Base-by-base conservation (phyloP, 129 eudicot species). In the Artemisia annua region DNA sequence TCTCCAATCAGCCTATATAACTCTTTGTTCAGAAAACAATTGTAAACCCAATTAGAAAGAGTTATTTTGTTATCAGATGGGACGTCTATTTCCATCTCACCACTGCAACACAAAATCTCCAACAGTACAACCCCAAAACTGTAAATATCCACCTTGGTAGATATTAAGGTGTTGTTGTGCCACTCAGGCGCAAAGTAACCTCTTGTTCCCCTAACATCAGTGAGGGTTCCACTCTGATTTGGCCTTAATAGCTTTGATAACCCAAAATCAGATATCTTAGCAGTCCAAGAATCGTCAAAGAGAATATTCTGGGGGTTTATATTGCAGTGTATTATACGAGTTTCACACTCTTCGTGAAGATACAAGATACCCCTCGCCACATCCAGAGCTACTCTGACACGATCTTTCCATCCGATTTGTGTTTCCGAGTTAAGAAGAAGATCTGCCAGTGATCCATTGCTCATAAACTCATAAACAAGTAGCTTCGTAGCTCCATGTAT, bases 111-210 rank as follows among this genome's bases (percentile, higher is more conserved):
- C 43, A 79, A 35, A n/a, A 83, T 79, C 79, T 83, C 87, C n/a
- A 83, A 28, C 39, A 83, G 72, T 60, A 83, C 56, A 20, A 83
- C 69, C 62, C 87, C 87, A 26, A 61, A 83, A 69, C 84, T 75
- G 75, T 83, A 79, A 28, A 83, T 63, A 79, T 83, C 87, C 44
- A 79, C 84, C 72, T 83, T 83, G 35, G 75, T 73, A 1, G 87
- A 24, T 48, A 83, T 72, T 5, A 51, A 55, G 39, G 58, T 67
- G 53, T 75, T 83, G 17, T 62, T 79, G 26, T 39, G 71, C 84
- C 81, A 83, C 61, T 83, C 87, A 16, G 87, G 87, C 30, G 87
- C 87, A 44, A 60, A 4, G 24, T 83, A 83, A 20, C 87, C 76
- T 61, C 72, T 60, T 30, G 73, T 75, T 26, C 80, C 87, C 73